Evolutionary conservation across 2,329 filamentous ascomycete species (phyloP).

Genomic region (Magnaporthales sp.): DNA sequence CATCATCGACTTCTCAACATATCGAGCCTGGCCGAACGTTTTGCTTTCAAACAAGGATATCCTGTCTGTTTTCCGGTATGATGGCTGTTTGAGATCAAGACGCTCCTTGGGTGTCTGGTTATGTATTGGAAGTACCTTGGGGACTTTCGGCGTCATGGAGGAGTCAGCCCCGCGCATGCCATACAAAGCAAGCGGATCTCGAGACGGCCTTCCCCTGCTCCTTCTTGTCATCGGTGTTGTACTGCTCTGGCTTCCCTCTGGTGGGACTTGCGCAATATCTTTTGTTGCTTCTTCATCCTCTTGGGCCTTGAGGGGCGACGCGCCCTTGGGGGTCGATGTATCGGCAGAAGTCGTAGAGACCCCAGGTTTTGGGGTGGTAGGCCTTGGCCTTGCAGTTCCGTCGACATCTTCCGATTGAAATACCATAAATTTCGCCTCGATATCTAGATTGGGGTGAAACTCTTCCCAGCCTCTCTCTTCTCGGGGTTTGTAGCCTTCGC

Average conservation of each 20-base stretch:
- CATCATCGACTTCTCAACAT: conserved; percentile 94
- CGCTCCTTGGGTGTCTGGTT: conserved; percentile 75
- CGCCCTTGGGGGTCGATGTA: neutral
- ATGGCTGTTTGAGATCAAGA: conserved; percentile 67
- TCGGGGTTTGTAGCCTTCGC: conserved; percentile 92
- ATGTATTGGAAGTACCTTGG: conserved; percentile 64
- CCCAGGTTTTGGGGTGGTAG: conserved; percentile 12
- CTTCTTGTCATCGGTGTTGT: conserved; percentile 29
- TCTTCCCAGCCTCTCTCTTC: conserved; percentile 98
- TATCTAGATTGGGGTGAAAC: conserved; percentile 91
- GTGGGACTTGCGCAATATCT: neutral
- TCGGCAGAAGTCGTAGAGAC: neutral
- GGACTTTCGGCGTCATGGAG: conserved; percentile 39
- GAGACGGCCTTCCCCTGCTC: conserved; percentile 32
- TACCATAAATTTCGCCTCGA: conserved; percentile 69
- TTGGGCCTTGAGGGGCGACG: neutral
- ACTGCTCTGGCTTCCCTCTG: neutral
- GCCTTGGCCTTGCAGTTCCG: conserved; percentile 48
- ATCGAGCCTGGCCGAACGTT: conserved; percentile 74
- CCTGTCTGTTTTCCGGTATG: conserved; percentile 69
- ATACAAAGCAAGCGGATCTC: conserved; percentile 45
- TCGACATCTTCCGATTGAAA: conserved; percentile 82
- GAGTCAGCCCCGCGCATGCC: conserved; percentile 25
- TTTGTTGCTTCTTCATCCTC: neutral
- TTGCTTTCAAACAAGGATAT: conserved; percentile 77